Evolutionary conservation across 2,329 filamentous ascomycete species (phyloP).

Genomic region (Fusarium sp.): DNA sequence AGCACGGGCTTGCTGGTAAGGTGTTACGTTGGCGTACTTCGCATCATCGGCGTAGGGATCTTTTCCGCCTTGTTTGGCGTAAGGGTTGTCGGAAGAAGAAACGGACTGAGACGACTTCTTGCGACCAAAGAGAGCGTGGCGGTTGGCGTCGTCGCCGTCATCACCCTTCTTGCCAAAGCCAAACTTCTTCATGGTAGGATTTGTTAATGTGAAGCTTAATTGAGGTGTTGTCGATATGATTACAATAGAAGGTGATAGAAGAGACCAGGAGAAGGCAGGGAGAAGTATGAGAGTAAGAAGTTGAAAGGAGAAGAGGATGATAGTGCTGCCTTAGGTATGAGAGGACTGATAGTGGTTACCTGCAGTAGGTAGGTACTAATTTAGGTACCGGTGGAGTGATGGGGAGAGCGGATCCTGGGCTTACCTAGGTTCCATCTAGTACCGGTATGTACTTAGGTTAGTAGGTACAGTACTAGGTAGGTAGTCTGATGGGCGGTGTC

Average conservation of each 20-base stretch:
- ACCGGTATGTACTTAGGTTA: too few species aligned
- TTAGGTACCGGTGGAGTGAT: constrained; percentile 27
- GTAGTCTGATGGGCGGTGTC: constrained; percentile 36
- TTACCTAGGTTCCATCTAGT: constrained; percentile 12
- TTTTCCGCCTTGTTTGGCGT: constrained; percentile 64
- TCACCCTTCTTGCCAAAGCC: constrained; percentile 69
- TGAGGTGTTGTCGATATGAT: constrained; percentile 6
- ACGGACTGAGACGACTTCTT: constrained; percentile 65
- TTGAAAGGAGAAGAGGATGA: constrained; percentile 37
- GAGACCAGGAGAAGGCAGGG: constrained; percentile 1
- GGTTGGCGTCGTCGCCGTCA: constrained; percentile 63
- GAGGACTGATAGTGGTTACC: constrained; percentile 26
- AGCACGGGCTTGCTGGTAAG: constrained; percentile 61
- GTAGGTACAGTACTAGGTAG: too few species aligned
- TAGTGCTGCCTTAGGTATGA: constrained; percentile 42
- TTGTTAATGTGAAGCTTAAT: neutral
- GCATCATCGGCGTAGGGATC: constrained; percentile 68
- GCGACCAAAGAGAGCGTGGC: constrained; percentile 66
- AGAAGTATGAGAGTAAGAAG: constrained; percentile 17
- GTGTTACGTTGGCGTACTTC: constrained; percentile 61
- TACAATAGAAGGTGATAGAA: neutral
- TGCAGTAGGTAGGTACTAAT: neutral
- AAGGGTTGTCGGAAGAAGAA: constrained; percentile 66
- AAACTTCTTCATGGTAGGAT: constrained; percentile 69
- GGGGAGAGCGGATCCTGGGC: constrained; percentile 43